phyloP scores from a whole-genome alignment of 2,329 filamentous ascomycete genomes.

The Juglanconis oblonga region DNA sequence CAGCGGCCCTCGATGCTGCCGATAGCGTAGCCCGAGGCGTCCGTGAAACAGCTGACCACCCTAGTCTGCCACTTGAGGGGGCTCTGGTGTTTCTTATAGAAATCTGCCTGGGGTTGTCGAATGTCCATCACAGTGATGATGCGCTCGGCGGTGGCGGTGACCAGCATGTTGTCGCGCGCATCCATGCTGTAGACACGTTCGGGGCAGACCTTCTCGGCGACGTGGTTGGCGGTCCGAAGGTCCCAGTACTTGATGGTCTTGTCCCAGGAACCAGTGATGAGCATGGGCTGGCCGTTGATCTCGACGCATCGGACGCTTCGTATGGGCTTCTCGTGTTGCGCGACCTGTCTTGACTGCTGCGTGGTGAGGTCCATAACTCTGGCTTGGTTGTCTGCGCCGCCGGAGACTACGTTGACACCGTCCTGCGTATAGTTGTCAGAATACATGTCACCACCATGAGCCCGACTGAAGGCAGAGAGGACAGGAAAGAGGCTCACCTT shows the following conservation, averaged over 20 bases:
- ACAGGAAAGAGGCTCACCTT: conserved; percentile 56
- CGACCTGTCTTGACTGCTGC: conserved; percentile 68
- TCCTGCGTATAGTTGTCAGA: conserved; percentile 56
- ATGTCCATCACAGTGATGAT: conserved; percentile 96
- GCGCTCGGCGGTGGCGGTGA: conserved; percentile 88
- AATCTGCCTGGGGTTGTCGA: conserved; percentile 72
- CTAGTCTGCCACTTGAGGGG: conserved; percentile 98
- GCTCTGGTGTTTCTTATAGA: conserved; percentile 95
- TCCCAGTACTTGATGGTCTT: conserved; percentile 92
- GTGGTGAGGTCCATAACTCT: conserved; percentile 79
- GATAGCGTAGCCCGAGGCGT: conserved; percentile 88
- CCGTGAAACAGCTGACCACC: conserved; percentile 90
- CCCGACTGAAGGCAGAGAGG: not conserved
- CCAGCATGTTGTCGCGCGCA: conserved; percentile 80
- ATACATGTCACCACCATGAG: not conserved
- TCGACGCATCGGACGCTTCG: conserved; percentile 77
- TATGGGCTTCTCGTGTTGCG: conserved; percentile 81
- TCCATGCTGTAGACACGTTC: conserved; percentile 91
- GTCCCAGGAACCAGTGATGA: conserved; percentile 91
- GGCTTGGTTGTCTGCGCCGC: conserved; percentile 85
- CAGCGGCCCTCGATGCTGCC: conserved; percentile 96
- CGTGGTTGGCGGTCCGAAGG: conserved; percentile 62
- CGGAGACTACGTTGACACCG: conserved; percentile 82
- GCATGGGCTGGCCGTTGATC: conserved; percentile 68
- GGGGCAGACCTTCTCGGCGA: conserved; percentile 64